Percentiles rank a stretch among this genome's conserved stretches.
Conservation (phyloP, 1,284 basidiomycete genomes). For the Dichomitus squalens region DNA sequence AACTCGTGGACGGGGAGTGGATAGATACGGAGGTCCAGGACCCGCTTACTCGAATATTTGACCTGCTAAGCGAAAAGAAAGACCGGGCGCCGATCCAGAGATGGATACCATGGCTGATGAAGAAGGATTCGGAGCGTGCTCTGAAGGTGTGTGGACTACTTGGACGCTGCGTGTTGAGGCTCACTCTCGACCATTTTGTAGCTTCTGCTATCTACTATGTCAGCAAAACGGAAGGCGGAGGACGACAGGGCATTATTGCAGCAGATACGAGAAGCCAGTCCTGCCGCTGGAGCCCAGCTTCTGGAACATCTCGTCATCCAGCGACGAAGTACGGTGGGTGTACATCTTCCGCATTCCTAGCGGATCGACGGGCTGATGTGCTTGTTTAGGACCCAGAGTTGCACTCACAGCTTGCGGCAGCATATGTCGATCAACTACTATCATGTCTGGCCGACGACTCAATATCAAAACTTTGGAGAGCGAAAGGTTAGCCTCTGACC, state of each 20-base stretch:
- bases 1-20: conserved; percentile 73
- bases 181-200: conserved; percentile 33
- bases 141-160: conserved; percentile 54
- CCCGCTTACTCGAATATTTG: conserved; percentile 70
- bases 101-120: conserved; percentile 84
- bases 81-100: conserved; percentile 66
- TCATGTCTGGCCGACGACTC: conserved; percentile 48
- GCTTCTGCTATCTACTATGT: conserved; percentile 58
- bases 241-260: conserved; percentile 61
- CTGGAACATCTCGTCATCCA: conserved; percentile 81
- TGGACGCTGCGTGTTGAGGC: neutral
- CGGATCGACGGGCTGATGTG: neutral
- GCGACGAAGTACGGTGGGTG: conserved; percentile 59
- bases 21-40: conserved; percentile 67
- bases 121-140: conserved; percentile 68
- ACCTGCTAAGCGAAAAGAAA: conserved; percentile 59
- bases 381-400: conserved; percentile 47
- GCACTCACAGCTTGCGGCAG: conserved; percentile 59
- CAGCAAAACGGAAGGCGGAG: conserved; percentile 51
- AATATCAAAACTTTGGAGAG: conserved; percentile 67
- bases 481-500: conserved; percentile 55
- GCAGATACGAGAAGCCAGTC: conserved; percentile 58
- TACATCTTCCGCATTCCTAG: neutral
- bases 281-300: conserved; percentile 64
- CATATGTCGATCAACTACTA: conserved; percentile 60